Base-by-base conservation (phyloP, 2,329 filamentous ascomycete species). In the Epichloe sp. region DNA sequence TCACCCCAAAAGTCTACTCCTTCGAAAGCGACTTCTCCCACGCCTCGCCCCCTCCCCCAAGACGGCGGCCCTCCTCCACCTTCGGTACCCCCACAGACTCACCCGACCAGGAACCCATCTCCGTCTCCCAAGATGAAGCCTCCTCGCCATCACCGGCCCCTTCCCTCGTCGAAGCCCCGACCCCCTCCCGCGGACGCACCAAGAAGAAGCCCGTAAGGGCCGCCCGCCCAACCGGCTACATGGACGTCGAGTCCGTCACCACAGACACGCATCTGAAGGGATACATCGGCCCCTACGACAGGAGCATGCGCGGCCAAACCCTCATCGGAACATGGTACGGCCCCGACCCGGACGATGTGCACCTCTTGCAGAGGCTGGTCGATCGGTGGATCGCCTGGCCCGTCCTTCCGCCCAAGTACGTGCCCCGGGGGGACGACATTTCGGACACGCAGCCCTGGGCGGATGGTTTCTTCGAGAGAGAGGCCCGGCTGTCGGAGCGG, bases 261-360 rank as follows among this genome's bases (percentile, higher is more conserved):
- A 57, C 59, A 15, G 65, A 67, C 43, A 63, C 60, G 2, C 60
- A 60, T 48, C 58, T 63, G 38, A 63, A 62, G 50, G 62, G 60
- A 42, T 67, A 68, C 54, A 57, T 63, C 49, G 68, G 68, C 7
- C 63, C 65, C 1, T 70, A 67, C 48, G 63, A 67, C 35, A 58
- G 65, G 6, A 55, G 59, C 2, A 57, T 65, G 14, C 64, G 66
- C 38, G 63, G 64, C 17, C 60, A 63, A 6, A 57, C 62, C 2
- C 61, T 68, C 6, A 54, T 72, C 10, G 63, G 67, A 26, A 60
- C 66, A 35, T 68, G 72, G 65, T 75, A 72, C 55, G 71, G 72
- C 1, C 67, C 71, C 0, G 64, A 66, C 23, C 59, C 60, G 31
- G 58, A 63, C 7, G 59, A 63, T 7, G 59, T 73, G 51, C 62